Percentiles rank a stretch among this genome's conserved stretches.
Evolutionary conservation across 805 yeast species (phyloP).

Genomic region (Lipomyces starkeyi): DNA sequence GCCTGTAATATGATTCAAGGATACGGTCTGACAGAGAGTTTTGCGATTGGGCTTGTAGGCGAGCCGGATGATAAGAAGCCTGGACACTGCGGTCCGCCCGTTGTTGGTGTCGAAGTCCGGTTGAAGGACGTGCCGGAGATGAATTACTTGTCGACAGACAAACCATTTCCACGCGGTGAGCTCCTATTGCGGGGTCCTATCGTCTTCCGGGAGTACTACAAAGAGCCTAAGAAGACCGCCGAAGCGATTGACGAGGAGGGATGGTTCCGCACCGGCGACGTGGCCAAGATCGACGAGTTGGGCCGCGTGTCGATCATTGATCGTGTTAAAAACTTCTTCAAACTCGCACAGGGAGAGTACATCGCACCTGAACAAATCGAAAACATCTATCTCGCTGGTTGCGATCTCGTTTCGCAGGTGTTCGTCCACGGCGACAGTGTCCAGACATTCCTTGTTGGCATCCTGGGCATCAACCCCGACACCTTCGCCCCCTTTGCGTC

Average conservation of each 20-base stretch:
- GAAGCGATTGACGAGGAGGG: conserved; percentile 55
- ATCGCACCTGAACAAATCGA: conserved; percentile 80
- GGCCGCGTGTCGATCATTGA: conserved; percentile 71
- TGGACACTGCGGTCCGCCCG: conserved; percentile 69
- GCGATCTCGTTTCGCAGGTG: conserved; percentile 59
- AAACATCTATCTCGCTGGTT: conserved; percentile 60
- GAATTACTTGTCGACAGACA: conserved; percentile 55
- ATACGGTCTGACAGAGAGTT: conserved; percentile 48
- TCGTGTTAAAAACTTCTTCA: conserved; percentile 80
- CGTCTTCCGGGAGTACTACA: conserved; percentile 61
- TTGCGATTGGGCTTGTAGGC: conserved; percentile 41
- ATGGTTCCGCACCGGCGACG: conserved; percentile 55
- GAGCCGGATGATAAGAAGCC: conserved; percentile 52
- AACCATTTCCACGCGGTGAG: conserved; percentile 62
- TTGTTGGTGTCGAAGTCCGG: conserved; percentile 61
- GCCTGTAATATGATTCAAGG: conserved; percentile 65
- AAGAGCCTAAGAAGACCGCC: conserved; percentile 60
- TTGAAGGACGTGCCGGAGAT: conserved; percentile 69
- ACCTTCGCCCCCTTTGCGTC: conserved; percentile 47
- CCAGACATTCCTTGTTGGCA: conserved; percentile 61
- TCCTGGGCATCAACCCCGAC: conserved; percentile 65
- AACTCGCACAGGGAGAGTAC: conserved; percentile 69
- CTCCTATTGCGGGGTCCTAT: conserved; percentile 69
- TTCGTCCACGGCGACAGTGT: conserved; percentile 70
- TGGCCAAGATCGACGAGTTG: conserved; percentile 56